Conservation (phyloP, 2,329 filamentous ascomycete species). For the Sarocladium oryzae region DNA sequence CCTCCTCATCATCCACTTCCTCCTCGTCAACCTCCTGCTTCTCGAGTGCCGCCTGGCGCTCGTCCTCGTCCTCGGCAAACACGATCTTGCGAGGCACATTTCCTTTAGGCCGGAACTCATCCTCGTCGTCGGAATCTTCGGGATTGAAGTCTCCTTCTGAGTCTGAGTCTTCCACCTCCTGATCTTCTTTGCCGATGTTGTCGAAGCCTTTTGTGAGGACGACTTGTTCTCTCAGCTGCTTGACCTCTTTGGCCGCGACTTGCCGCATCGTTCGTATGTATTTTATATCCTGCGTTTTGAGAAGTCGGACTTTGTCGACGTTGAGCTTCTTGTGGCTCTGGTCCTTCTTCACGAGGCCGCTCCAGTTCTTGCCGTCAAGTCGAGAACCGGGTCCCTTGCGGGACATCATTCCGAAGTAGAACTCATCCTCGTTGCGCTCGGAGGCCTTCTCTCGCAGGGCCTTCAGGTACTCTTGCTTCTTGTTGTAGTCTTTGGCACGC, state of each 20-base stretch:
- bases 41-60: constrained; percentile 25
- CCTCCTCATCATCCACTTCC: constrained; percentile 15
- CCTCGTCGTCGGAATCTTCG: constrained; percentile 27
- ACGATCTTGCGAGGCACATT: constrained; percentile 42
- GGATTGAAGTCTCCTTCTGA: constrained; percentile 15
- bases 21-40: constrained; percentile 26
- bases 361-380: constrained; percentile 44
- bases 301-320: constrained; percentile 51
- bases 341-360: constrained; percentile 50
- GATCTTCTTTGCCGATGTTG: constrained; percentile 27
- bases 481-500: constrained; percentile 59
- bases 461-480: constrained; percentile 56
- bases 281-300: constrained; percentile 64
- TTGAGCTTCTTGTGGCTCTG: constrained; percentile 50
- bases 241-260: constrained; percentile 51
- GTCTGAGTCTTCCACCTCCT: constrained; percentile 24
- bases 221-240: constrained; percentile 46
- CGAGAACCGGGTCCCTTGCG: constrained; percentile 48
- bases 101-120: constrained; percentile 21
- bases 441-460: constrained; percentile 54
- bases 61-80: constrained; percentile 38
- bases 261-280: constrained; percentile 59
- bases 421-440: constrained; percentile 66
- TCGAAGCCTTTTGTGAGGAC: constrained; percentile 36
- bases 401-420: constrained; percentile 65